Base-by-base conservation (phyloP, 208 protist species). In the Leishmania lainsoni region DNA sequence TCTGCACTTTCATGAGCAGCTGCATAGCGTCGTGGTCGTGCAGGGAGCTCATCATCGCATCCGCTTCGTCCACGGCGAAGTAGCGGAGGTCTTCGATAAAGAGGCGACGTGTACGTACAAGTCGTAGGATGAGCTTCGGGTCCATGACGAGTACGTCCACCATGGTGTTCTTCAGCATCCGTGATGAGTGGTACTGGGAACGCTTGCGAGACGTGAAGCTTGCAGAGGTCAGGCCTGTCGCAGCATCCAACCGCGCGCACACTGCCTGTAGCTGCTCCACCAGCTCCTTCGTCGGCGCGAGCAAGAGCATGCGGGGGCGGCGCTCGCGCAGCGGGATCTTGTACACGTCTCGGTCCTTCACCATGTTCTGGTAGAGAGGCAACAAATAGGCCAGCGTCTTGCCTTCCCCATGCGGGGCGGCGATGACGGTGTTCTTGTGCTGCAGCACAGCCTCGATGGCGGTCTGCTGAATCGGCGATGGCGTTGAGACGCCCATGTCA, bases 61-160 rank as follows among this genome's bases (percentile, higher is more conserved):
- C 95, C 14, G 95, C 95, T 86, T 98, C 95, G 75, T 98, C 95
- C 9, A 98, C 79, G 6, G 87, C 92, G 3, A 96, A 84, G 83
- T 96, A 95, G 61, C 93, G 90, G 12, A 98, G 84, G 69, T 98
- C 93, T 76, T 97, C 94, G n/a, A 95, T 84, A 69, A 97, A 95
- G 42, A 97, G 84, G 45, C 94, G 92, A 9, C 92, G 87, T 3
- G 83, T 81, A 56, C 92, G 91, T 42, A 97, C 79, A 14, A 95
- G 91, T n/a, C 91, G 89, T 5, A 95, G 82, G 35, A 95, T 63
- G 10, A 94, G 65, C 61, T 91, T 90, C 3, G 94, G 94, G 78
- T 95, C 87, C 92, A 95, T 95, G 73, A 97, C 90, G 20, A 97
- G 59, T 20, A 97, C 90, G 69, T 97, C 94, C 48, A 90, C 86